Evolutionary conservation across 2,329 filamentous ascomycete genomes (phyloP).

Genomic region (Chalara sp.): DNA sequence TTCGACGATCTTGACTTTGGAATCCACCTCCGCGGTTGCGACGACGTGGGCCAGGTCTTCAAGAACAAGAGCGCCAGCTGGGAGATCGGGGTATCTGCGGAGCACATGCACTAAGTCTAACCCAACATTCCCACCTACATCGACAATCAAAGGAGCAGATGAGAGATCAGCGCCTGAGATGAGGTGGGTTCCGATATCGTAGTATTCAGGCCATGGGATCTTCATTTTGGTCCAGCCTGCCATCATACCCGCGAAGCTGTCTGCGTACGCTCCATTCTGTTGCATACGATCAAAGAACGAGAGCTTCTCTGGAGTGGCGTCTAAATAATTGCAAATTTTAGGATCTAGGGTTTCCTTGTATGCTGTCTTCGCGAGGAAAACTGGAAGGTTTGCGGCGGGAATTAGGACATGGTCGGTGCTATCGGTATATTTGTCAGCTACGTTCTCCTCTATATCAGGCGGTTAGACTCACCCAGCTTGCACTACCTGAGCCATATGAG

Average conservation of each 20-base stretch:
- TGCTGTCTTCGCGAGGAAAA: background rate
- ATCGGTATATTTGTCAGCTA: background rate
- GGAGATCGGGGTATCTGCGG: constrained; percentile 6
- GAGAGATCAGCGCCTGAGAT: too few relatives aligned
- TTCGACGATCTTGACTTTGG: constrained; percentile 18
- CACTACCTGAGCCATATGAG: background rate
- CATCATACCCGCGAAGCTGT: background rate
- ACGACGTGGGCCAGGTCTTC: constrained; percentile 14
- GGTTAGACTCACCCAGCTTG: background rate
- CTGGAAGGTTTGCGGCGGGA: background rate
- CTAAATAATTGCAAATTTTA: background rate
- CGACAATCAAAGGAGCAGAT: constrained; percentile 1
- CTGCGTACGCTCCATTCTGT: background rate
- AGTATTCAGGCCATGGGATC: background rate
- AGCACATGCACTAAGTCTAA: constrained; percentile 13
- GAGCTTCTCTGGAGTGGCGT: background rate
- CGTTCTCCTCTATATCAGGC: too few relatives aligned
- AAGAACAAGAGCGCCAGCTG: constrained; percentile 12
- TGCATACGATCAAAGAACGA: background rate
- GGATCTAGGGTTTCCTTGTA: background rate
- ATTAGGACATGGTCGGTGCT: background rate
- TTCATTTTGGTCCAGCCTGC: background rate
- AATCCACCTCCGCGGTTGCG: constrained; percentile 1
- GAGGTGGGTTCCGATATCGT: background rate
- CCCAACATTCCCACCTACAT: constrained; percentile 9